Conservation (phyloP, 257 asterid genomes). For the Solanum paucissectum region DNA sequence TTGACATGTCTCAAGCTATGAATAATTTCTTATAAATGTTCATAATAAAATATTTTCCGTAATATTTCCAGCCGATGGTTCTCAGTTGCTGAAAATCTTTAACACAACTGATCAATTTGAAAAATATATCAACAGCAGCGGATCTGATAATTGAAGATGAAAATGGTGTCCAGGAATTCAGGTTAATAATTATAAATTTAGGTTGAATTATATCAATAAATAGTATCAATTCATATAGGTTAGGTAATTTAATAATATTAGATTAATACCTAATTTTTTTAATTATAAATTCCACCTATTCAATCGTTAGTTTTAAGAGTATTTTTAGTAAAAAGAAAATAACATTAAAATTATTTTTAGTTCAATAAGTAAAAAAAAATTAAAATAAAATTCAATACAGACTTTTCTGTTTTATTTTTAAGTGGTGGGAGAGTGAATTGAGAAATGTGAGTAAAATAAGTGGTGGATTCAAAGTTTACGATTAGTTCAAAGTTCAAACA, state of each 20-base stretch:
- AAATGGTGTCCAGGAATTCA: neutral
- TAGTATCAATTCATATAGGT: neutral
- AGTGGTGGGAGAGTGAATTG: neutral
- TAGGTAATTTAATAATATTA: no score
- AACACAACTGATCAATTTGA: neutral
- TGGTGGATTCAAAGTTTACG: neutral
- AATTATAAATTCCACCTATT: neutral
- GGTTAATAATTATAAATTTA: neutral
- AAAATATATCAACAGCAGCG: neutral
- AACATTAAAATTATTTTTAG: no score
- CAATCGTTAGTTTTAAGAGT: neutral
- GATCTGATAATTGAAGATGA: neutral
- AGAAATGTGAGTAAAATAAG: neutral
- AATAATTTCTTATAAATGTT: no score
- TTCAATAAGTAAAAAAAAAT: no score
- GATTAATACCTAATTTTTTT: no score
- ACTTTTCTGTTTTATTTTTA: no score
- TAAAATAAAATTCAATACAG: no score
- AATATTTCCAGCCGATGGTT: neutral
- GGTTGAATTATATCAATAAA: neutral
- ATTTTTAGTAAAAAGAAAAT: neutral
- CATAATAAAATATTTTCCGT: no score
- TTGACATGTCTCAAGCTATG: no score
- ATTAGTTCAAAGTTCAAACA: neutral
- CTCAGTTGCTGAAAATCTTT: neutral